These are phyloP conservation scores for Chlorella variabilis DNA, from an alignment of 163 green algal species.

Conservation along the genomic window DNA sequence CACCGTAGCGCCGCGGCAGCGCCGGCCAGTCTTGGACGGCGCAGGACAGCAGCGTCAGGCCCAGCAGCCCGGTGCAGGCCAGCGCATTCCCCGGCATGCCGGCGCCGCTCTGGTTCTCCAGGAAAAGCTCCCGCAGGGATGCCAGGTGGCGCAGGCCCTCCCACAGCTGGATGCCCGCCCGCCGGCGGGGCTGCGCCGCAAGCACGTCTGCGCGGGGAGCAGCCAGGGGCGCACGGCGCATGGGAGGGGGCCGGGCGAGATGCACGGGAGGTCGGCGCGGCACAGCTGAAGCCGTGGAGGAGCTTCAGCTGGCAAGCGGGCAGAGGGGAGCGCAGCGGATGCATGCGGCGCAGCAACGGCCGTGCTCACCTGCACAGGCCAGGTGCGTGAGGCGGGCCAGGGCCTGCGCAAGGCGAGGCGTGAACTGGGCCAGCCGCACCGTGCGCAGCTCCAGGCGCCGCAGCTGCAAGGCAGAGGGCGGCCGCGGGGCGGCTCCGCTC, in stretches of 20 bases:
- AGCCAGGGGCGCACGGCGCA: no score
- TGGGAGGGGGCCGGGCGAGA: not conserved
- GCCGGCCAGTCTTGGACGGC: not conserved
- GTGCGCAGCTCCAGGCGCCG: constrained; percentile 22
- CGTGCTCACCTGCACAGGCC: not conserved
- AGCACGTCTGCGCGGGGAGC: constrained; percentile 8
- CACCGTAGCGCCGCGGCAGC: not conserved
- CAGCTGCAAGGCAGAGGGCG: constrained; percentile 4
- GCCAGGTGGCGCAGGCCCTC: constrained; percentile 27
- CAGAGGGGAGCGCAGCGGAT: not conserved
- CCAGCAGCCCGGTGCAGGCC: constrained; percentile 2
- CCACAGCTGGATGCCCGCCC: constrained; percentile 25
- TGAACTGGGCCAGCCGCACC: constrained; percentile 22
- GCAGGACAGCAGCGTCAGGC: constrained; percentile 6
- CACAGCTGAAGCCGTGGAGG: no score
- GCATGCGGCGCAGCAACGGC: not conserved
- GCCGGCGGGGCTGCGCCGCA: constrained; percentile 11
- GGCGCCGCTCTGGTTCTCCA: constrained; percentile 1
- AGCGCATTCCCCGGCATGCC: constrained; percentile 21
- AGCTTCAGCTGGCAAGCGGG: not conserved
- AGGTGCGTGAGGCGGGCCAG: constrained; percentile 15
- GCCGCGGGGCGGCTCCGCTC: not conserved
- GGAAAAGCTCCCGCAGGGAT: not conserved
- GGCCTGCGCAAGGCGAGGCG: constrained; percentile 20
- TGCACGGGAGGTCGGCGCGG: no score